Base-by-base conservation (phyloP, 768 basidiomycete species). In the Sporobolomyces roseus region DNA sequence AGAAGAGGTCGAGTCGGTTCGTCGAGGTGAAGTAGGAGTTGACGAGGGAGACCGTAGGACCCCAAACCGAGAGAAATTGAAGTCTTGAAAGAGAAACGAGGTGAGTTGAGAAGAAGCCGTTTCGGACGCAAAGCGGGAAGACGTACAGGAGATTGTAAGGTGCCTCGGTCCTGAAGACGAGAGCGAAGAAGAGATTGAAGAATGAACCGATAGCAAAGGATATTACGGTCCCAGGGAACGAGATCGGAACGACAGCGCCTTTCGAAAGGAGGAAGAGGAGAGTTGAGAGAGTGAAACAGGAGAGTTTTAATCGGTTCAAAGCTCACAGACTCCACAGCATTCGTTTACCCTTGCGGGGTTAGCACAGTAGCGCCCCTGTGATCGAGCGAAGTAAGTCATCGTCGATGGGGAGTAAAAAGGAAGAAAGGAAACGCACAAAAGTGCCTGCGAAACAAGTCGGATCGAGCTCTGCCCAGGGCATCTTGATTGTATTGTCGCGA, bases 81-180 rank as follows among this genome's bases (percentile, higher is more conserved):
- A 68, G 59, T 23, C 27, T 32, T n/a, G n/a, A n/a, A 41, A 41
- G 38, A 17, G 13, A n/a, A 1, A n/a, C n/a, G 21, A 3, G 12
- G 6, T 21, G 45, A 33, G 52, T 33, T 32, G 21, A 19, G 25
- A 6, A 25, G 7, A 36, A 16, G 30, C 5, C 2, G 46, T 21
- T 46, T 50, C 38, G 38, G 38, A 17, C 5, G 17, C 12, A 51
- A 48, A n/a, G 60, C 23, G 9, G n/a, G 35, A n/a, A 41, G 7
- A 32, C 56, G 45, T 25, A 62, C 36, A 64, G 32, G 7, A 64
- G 45, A 27, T 64, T 63, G 56, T 60, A 68, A 2, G 67, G 62
- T 4, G 67, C 53, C 38, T 68, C 67, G 4, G 43, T 6, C 1
- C 35, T 33, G 21, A 58, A 68, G 33, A 43, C n/a, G 12, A 59